These are phyloP conservation scores for Oenanthe javanica DNA, from an alignment of 140 eudicot species.

Conservation along the genomic window DNA sequence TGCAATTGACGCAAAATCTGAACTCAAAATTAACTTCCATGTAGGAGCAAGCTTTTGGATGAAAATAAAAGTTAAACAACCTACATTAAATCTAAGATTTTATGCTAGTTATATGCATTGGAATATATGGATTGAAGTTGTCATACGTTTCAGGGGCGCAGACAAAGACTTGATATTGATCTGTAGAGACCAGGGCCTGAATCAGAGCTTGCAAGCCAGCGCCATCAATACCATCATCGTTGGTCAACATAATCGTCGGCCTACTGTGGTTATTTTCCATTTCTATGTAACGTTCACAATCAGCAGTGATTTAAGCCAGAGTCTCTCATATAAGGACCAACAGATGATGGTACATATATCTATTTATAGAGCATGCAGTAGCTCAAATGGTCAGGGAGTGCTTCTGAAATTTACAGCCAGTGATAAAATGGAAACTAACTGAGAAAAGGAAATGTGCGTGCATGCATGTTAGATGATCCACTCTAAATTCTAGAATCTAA, in stretches of 20 bases:
- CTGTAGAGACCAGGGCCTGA: slow-evolving; percentile 57
- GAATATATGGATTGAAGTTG: background rate
- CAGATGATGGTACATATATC: background rate
- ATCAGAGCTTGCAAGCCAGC: slow-evolving; percentile 77
- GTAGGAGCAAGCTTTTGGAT: background rate
- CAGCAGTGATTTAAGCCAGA: background rate
- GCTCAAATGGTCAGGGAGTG: background rate
- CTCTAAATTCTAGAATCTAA: background rate
- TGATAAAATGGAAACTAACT: background rate
- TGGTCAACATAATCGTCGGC: slow-evolving; percentile 75
- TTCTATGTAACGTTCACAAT: background rate
- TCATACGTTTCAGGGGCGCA: slow-evolving; percentile 91
- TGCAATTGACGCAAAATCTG: background rate
- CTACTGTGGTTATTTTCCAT: slow-evolving; percentile 26
- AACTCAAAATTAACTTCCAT: background rate
- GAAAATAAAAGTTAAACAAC: background rate
- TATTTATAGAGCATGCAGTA: background rate
- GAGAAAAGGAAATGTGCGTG: background rate
- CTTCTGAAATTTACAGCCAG: background rate
- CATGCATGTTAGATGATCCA: background rate
- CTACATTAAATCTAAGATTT: background rate
- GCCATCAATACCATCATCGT: slow-evolving; percentile 89
- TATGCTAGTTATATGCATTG: background rate
- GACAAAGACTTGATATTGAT: slow-evolving; percentile 58
- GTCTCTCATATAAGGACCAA: background rate